A percentile compares a stretch with the other conserved stretches of the same genome.
These are phyloP conservation scores for Cadophora gregata DNA, from an alignment of 2,329 filamentous ascomycete species.

Conservation along the genomic window DNA sequence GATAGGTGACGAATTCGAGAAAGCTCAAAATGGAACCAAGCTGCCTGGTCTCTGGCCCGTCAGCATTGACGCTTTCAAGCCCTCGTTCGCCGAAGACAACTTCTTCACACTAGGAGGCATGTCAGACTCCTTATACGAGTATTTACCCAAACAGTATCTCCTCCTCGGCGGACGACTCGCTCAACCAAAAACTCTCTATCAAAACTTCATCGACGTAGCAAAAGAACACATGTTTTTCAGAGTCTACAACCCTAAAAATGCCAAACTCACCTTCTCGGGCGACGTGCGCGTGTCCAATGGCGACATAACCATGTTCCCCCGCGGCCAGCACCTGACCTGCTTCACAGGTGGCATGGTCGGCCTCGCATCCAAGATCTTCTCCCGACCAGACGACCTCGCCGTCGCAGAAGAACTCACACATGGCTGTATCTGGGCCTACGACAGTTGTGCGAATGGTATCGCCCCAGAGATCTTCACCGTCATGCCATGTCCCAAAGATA, in stretches of 20 bases:
- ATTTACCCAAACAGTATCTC: constrained; percentile 69
- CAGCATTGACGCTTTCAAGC: constrained; percentile 56
- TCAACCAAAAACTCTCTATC: constrained; percentile 55
- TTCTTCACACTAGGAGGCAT: constrained; percentile 61
- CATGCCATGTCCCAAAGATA: constrained; percentile 35
- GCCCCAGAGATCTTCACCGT: constrained; percentile 64
- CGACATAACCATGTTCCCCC: constrained; percentile 49
- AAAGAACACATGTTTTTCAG: constrained; percentile 53
- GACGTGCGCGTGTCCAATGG: constrained; percentile 51
- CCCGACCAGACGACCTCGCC: constrained; percentile 57
- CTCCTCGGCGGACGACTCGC: constrained; percentile 67
- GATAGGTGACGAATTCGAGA: constrained; percentile 61
- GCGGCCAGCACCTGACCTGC: constrained; percentile 70
- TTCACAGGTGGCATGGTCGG: constrained; percentile 75
- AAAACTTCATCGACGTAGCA: constrained; percentile 53
- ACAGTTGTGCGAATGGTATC: constrained; percentile 60
- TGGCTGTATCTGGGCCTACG: constrained; percentile 69
- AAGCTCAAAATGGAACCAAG: constrained; percentile 57
- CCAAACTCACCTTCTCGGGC: constrained; percentile 55
- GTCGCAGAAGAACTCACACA: constrained; percentile 63
- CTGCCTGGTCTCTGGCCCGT: constrained; percentile 70
- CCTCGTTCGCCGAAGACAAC: constrained; percentile 61
- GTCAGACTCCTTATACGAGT: constrained; percentile 67
- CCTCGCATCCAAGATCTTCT: constrained; percentile 67
- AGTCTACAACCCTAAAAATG: constrained; percentile 48